Percentiles rank a stretch among this genome's conserved stretches.
These are phyloP conservation scores for Coemansia sp. DNA, from an alignment of 192 early-diverging fungal genomes.

Conservation along the genomic window DNA sequence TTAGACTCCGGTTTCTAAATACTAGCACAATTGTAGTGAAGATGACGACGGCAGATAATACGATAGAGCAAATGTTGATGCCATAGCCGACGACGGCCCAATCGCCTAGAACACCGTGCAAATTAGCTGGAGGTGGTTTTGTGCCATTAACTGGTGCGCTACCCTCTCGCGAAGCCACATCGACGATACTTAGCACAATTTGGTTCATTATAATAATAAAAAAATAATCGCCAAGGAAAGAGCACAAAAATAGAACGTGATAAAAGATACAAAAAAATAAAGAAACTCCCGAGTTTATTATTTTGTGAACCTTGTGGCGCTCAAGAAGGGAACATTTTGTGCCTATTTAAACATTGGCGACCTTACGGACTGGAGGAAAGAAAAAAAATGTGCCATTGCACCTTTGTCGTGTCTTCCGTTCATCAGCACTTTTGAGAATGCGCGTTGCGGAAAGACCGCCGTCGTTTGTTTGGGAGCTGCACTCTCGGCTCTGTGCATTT, in stretches of 20 bases:
- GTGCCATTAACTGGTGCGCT: not conserved
- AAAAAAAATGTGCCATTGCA: not conserved
- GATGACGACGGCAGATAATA: conserved; percentile 32
- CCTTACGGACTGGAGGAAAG: not conserved
- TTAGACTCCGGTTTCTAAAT: conserved; percentile 3
- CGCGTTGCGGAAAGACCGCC: not conserved
- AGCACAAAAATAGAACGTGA: not conserved
- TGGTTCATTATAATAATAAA: not conserved
- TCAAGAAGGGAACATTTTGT: not conserved
- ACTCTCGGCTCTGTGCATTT: not conserved
- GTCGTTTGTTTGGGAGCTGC: not conserved
- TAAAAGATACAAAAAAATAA: conserved; percentile 1
- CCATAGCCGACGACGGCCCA: conserved; percentile 49
- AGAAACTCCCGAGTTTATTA: conserved; percentile 10
- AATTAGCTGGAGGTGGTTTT: conserved; percentile 1
- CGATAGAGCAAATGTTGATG: conserved; percentile 40
- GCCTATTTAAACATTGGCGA: not conserved
- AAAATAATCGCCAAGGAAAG: not conserved
- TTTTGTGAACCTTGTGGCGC: not conserved
- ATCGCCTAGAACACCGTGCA: conserved; percentile 40
- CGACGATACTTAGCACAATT: not conserved
- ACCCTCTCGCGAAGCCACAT: not conserved
- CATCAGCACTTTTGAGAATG: not conserved
- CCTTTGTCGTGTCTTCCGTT: not conserved
- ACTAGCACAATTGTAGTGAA: conserved; percentile 9